Evolutionary conservation across 2,329 filamentous ascomycete species (phyloP).

Genomic region (Fusarium continuum): DNA sequence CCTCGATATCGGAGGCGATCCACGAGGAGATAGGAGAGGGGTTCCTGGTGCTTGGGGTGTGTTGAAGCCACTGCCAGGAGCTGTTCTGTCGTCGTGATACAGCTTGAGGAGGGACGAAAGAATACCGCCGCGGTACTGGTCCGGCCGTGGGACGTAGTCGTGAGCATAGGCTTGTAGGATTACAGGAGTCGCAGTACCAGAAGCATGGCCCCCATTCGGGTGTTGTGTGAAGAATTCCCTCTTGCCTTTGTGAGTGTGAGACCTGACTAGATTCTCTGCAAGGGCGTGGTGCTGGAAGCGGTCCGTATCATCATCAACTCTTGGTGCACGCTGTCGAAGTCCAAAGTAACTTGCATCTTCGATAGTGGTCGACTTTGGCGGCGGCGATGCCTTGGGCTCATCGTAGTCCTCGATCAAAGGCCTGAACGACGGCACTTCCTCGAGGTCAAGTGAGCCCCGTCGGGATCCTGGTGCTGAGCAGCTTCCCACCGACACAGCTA

Average conservation of each 20-base stretch:
- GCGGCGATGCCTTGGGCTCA: slow-evolving; percentile 34
- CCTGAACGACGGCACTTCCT: slow-evolving; percentile 45
- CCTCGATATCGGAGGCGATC: slow-evolving; percentile 54
- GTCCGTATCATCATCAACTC: slow-evolving; percentile 30
- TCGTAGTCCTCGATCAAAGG: slow-evolving; percentile 46
- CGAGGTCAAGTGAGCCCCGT: slow-evolving; percentile 48
- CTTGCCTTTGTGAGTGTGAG: slow-evolving; percentile 46
- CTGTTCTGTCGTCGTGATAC: slow-evolving; percentile 62
- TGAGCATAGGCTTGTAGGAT: slow-evolving; percentile 60
- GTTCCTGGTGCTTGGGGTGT: slow-evolving; percentile 53
- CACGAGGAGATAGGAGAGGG: slow-evolving; percentile 53
- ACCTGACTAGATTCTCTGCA: slow-evolving; percentile 50
- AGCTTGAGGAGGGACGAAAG: slow-evolving; percentile 77
- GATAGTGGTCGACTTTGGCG: slow-evolving; percentile 18
- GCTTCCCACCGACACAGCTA: slow-evolving; percentile 53
- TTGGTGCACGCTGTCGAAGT: slow-evolving; percentile 35
- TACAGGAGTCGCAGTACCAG: slow-evolving; percentile 51
- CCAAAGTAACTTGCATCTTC: slow-evolving; percentile 36
- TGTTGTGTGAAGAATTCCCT: slow-evolving; percentile 46
- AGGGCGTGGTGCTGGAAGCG: slow-evolving; percentile 40
- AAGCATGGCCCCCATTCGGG: slow-evolving; percentile 41
- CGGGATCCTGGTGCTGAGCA: slow-evolving; percentile 51
- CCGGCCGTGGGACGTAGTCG: slow-evolving; percentile 71
- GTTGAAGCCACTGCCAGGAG: slow-evolving; percentile 51
- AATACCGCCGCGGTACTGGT: slow-evolving; percentile 76